phyloP scores from a whole-genome alignment of 371 early-diverging fungal genomes.

The Basidiobolus heterosporus region DNA sequence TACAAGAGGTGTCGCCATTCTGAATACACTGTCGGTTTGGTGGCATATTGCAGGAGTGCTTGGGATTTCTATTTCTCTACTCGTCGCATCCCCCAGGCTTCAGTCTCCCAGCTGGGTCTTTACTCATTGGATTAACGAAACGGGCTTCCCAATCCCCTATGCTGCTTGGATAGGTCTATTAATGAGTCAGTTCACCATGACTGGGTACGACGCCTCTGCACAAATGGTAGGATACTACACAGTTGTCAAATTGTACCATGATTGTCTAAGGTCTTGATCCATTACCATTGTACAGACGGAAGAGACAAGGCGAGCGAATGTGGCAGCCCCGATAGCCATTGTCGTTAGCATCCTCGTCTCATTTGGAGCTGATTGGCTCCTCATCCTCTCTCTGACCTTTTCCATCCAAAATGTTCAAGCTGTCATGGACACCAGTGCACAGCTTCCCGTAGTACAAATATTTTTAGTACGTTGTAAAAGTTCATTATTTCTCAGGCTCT shows the following conservation, averaged over 20 bases:
- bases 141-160: conserved; percentile 24
- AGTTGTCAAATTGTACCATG: not conserved
- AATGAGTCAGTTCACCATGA: conserved; percentile 25
- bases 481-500: not conserved
- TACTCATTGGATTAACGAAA: conserved; percentile 20
- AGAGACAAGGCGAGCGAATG: conserved; percentile 41
- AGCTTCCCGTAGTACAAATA: conserved; percentile 27
- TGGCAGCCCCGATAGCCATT: conserved; percentile 44
- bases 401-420: conserved; percentile 22
- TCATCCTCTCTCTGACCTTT: conserved; percentile 19
- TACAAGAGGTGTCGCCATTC: conserved; percentile 21
- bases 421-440: conserved; percentile 18
- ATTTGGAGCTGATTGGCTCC: conserved; percentile 20
- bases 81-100: conserved; percentile 19
- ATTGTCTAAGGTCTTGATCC: not conserved
- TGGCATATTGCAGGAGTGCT: conserved; percentile 36
- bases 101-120: conserved; percentile 25
- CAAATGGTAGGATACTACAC: conserved; percentile 38
- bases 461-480: conserved; percentile 12
- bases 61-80: conserved; percentile 24
- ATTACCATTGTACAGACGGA: conserved; percentile 19
- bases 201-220: conserved; percentile 56
- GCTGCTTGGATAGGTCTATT: conserved; percentile 27
- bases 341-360: conserved; percentile 25
- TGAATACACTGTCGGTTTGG: conserved; percentile 31